Evolutionary conservation across 2,329 filamentous ascomycete genomes (phyloP).

Genomic region (Pseudofabraea citricarpa): DNA sequence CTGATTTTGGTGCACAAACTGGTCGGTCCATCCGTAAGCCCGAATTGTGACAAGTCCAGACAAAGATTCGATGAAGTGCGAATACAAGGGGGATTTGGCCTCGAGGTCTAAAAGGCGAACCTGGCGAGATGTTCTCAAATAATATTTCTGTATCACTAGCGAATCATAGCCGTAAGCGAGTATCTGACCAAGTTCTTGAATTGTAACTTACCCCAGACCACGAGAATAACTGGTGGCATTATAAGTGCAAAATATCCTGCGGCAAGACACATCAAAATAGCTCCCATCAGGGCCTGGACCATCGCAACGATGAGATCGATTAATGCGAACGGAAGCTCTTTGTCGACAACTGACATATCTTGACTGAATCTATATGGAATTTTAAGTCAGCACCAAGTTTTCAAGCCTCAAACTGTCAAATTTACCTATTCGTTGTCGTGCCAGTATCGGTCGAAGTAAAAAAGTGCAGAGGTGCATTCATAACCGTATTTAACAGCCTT

Average conservation of each 20-base stretch:
- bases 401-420: neutral
- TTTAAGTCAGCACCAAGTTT: neutral
- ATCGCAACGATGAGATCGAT: constrained; percentile 8
- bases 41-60: constrained; percentile 37
- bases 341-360: constrained; percentile 20
- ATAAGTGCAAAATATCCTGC: constrained; percentile 35
- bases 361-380: constrained; percentile 14
- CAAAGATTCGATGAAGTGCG: constrained; percentile 38
- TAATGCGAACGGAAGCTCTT: constrained; percentile 17
- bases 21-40: constrained; percentile 36
- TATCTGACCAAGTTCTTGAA: neutral
- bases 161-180: too few relatives aligned
- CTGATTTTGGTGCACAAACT: constrained; percentile 30
- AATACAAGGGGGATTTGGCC: constrained; percentile 33
- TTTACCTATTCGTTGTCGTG: constrained; percentile 14
- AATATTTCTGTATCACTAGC: constrained; percentile 31
- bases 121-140: constrained; percentile 40
- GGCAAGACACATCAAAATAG: constrained; percentile 27
- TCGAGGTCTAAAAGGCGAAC: constrained; percentile 41
- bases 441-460: constrained; percentile 18
- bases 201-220: neutral
- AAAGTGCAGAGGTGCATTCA: constrained; percentile 32
- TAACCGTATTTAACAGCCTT: constrained; percentile 41
- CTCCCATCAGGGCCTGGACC: constrained; percentile 36
- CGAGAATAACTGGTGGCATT: constrained; percentile 31